These are phyloP conservation scores for Vigna angularis DNA, from an alignment of 306 rosid genomes.

Conservation along the genomic window DNA sequence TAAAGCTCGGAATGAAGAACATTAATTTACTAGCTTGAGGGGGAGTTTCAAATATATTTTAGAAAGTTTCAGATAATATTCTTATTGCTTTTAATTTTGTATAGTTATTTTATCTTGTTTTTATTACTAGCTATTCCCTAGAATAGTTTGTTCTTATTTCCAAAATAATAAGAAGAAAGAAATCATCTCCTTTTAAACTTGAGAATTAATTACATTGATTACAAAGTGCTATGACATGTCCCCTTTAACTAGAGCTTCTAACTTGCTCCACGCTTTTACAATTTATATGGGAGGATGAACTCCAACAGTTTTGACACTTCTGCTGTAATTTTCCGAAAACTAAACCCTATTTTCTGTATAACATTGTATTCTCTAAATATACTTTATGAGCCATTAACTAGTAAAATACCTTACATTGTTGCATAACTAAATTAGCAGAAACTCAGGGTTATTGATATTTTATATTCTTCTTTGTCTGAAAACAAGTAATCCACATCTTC, in stretches of 20 bases:
- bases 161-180: no score
- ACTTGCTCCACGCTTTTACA: not conserved
- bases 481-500: conserved; percentile 16
- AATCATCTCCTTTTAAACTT: no score
- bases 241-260: conserved; percentile 16
- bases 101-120: no score
- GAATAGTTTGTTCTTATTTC: no score
- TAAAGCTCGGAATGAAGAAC: no score
- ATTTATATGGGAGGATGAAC: conserved; percentile 14
- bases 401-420: not conserved
- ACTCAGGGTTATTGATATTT: not conserved
- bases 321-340: conserved; percentile 7
- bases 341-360: not conserved
- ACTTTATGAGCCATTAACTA: not conserved
- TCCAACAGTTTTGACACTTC: not conserved
- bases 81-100: no score
- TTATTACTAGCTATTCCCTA: no score
- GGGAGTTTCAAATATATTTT: no score
- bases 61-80: no score
- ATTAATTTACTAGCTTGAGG: no score
- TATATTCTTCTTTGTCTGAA: not conserved
- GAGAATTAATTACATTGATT: not conserved
- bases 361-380: not conserved
- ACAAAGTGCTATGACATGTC: not conserved
- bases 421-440: not conserved